Evolutionary conservation across 148 eudicot genomes (phyloP), one percentile per base, ranked within the genome.

Genomic region (Limonium bicolor): DNA sequence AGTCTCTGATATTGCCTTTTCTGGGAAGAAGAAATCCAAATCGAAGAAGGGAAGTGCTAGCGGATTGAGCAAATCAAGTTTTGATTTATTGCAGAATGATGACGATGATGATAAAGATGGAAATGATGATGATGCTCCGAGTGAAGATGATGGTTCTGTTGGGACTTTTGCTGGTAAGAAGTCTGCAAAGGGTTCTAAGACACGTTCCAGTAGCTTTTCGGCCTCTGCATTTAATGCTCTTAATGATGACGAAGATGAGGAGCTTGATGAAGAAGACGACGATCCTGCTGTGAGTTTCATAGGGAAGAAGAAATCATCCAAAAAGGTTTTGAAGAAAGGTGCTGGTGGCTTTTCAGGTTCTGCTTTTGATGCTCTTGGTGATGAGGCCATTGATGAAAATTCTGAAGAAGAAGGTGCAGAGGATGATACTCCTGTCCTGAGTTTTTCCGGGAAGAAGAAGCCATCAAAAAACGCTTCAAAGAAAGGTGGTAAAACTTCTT

Each of bases 21-120:
- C 42, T 27, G 93, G 93, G 9, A 78, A 70, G 54, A 78, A 71
- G 74, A 78, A 72, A 58, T 51, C 73, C 0, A 86, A 71, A 56
- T 62, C 65, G 12, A 77, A 76, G 34, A 77, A 66, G 46, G 46
- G 61, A 60, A 69, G 52, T 6, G 43, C 20, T 46, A 65, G 32
- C 17, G 23, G 28, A 36, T 53, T 55, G 60, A 53, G 55, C 39
- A 57, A 63, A 54, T 55, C 61, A 6, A 44, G 52, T 38, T 70
- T 76, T 70, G 90, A 71, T 7, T 51, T 75, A 35, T 47, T 76
- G n/a, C 82, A 55, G 9, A 67, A 67, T 31, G 84, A 70, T 39
- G 80, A 55, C 29, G 74, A 65, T 30, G 46, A 64, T 33, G 80
- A 58, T 10, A 48, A 39, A 20, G 61, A 58, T 41, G 79, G 49